Evolutionary conservation across 1,284 basidiomycete species (phyloP).

Genomic region (Ustilago nuda): DNA sequence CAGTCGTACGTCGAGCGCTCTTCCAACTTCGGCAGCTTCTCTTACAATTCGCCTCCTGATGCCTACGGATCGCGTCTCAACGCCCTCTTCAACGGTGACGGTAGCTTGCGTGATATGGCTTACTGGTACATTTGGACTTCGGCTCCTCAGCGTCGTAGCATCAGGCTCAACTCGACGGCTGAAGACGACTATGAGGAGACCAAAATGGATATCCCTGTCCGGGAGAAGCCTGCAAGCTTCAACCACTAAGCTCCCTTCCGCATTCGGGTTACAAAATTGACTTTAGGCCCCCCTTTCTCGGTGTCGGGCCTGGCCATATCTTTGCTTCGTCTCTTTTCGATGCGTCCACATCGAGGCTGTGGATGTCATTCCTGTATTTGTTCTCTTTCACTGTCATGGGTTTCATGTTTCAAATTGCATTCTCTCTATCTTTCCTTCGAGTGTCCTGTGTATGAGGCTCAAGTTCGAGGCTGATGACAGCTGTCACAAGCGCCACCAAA

Average conservation of each 20-base stretch:
- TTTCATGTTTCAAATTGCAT: background rate
- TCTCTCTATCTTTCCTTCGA: background rate
- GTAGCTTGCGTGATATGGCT: slow-evolving; percentile 40
- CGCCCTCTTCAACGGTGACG: slow-evolving; percentile 57
- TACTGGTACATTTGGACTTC: slow-evolving; percentile 49
- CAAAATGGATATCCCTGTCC: slow-evolving; percentile 23
- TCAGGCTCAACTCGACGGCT: slow-evolving; percentile 26
- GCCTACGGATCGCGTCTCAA: slow-evolving; percentile 53
- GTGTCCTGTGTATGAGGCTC: background rate
- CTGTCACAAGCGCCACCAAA: slow-evolving; percentile 14
- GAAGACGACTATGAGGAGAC: slow-evolving; percentile 34
- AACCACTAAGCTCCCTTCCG: slow-evolving; percentile 9
- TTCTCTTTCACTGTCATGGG: slow-evolving; percentile 15
- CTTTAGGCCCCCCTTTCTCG: background rate
- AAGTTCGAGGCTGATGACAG: slow-evolving; percentile 11
- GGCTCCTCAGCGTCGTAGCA: slow-evolving; percentile 16
- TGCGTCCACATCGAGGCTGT: background rate
- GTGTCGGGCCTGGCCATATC: slow-evolving; percentile 5
- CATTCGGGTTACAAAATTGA: background rate
- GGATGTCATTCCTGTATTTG: slow-evolving; percentile 10
- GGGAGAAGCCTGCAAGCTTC: slow-evolving; percentile 41
- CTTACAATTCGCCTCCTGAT: slow-evolving; percentile 54
- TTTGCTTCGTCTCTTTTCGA: slow-evolving; percentile 2
- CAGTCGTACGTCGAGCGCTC: slow-evolving; percentile 58
- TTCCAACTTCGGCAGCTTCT: slow-evolving; percentile 63